Conservation (phyloP, 441 rosid genomes). For the Gossypium davidsonii region DNA sequence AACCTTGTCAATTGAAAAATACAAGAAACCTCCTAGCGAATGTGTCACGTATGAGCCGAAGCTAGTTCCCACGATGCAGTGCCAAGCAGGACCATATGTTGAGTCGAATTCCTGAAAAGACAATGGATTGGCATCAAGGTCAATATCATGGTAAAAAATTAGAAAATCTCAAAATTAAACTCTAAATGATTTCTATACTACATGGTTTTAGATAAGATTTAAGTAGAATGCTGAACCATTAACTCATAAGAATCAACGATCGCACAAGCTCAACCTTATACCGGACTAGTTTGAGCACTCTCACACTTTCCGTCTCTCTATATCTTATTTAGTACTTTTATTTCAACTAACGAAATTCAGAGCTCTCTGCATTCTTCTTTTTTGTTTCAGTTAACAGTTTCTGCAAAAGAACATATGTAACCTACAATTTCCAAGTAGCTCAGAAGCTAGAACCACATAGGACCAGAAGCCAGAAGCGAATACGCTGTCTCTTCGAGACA, state of each 20-base stretch:
- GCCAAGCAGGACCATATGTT: constrained; percentile 93
- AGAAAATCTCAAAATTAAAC: background rate
- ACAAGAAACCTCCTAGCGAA: constrained; percentile 89
- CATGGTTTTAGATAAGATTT: background rate
- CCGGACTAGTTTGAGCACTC: background rate
- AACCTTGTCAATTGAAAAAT: constrained; percentile 84
- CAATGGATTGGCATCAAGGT: background rate
- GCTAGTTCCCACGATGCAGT: constrained; percentile 95
- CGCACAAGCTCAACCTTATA: background rate
- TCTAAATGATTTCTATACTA: background rate
- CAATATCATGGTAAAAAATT: background rate
- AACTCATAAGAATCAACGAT: background rate
- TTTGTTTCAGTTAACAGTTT: background rate
- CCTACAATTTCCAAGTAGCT: background rate
- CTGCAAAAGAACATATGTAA: background rate
- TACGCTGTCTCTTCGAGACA: background rate
- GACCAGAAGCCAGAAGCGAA: background rate
- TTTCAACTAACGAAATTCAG: background rate
- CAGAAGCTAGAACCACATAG: constrained; percentile 1
- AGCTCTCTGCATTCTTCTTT: background rate
- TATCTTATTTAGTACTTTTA: background rate
- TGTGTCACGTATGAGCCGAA: constrained; percentile 94
- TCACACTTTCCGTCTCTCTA: background rate
- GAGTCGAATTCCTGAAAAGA: constrained; percentile 79
- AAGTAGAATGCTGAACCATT: background rate